A percentile compares a stretch with the other conserved stretches of the same genome.
Conservation (phyloP, 2,329 filamentous ascomycete genomes). For the Xylaria sp. region DNA sequence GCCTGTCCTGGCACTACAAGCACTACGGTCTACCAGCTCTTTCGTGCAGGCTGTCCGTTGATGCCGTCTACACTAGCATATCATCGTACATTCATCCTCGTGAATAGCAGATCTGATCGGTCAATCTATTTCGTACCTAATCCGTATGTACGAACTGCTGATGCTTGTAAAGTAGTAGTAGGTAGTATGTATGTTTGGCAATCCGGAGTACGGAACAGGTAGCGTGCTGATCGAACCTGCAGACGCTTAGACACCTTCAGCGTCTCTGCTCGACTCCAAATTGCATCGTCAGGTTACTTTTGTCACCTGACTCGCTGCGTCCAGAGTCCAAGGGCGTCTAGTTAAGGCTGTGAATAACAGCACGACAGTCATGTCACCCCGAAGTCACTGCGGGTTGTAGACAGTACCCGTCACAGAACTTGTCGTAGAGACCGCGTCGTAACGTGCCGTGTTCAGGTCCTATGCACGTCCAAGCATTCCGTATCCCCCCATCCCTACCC, state of each 20-base stretch:
- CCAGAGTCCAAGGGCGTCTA: neutral
- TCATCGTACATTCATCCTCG: neutral
- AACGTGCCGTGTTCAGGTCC: no score
- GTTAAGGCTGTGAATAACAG: neutral
- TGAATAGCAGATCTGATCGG: neutral
- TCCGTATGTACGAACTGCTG: neutral
- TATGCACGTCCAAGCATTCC: no score
- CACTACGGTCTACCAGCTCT: neutral
- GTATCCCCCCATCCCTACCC: no score
- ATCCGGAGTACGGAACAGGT: neutral
- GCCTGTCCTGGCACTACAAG: no score
- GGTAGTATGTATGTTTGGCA: neutral
- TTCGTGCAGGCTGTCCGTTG: neutral
- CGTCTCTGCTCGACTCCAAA: neutral
- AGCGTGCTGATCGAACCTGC: neutral
- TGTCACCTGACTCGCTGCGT: neutral
- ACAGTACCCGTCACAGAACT: neutral
- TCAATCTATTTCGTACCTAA: neutral
- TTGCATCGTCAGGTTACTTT: neutral
- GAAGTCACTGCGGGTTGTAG: neutral
- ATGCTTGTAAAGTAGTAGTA: neutral
- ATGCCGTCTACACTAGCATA: neutral
- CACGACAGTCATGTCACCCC: neutral
- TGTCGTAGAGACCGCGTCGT: no score
- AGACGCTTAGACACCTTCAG: neutral